Base-by-base conservation (phyloP, 345 rosid genomes). In the Alliaria petiolata region DNA sequence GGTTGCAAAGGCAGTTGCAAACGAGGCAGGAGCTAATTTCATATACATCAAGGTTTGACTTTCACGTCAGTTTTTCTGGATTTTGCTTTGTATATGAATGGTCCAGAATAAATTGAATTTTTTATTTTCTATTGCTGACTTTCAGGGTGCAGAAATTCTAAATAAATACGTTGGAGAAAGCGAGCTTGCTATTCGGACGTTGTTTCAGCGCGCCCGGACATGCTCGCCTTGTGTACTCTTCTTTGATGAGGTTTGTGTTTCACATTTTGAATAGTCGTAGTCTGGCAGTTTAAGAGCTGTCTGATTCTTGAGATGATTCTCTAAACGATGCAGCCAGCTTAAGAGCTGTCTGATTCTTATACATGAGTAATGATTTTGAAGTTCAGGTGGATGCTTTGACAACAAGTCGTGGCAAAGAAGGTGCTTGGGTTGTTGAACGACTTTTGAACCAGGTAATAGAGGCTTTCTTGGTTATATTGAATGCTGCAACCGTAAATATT, bases 121-220 rank as follows among this genome's bases (percentile, higher is more conserved):
- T 54, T 8, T 40, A 13, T 70, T 33, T 40, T 64, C 26, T 42
- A 3, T 65, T 20, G 22, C 62, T 47, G 39, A 47, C 55, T 20
- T 64, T 62, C 78, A 91, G 99, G 98, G 93, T 61, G 96, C 98
- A 78, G 97, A 95, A 76, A 84, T 92, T 70, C 76, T 95, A 74
- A 90, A 82, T 67, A 92, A 92, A 81, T 92, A 89, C 64, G 98
- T 95, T 71, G 99, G 99, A 73, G 99, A 95, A 85, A 92, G 97
- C 52, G 98, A 95, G 85, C 81, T 76, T 76, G 98, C 92, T 62
- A 87, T 95, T 78, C 80, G 97, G 43, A 87, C 85, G 8, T 75
- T 95, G 67, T 95, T 92, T 72, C 79, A 71, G 49, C 99, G 96
- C 17, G 98, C 98, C 31, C 84, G 96, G 78, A 79, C 93, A 46